A percentile compares a stretch with the other conserved stretches of the same genome.
phyloP scores from a whole-genome alignment of 305 asterid genomes.

The Solanum chacoense region DNA sequence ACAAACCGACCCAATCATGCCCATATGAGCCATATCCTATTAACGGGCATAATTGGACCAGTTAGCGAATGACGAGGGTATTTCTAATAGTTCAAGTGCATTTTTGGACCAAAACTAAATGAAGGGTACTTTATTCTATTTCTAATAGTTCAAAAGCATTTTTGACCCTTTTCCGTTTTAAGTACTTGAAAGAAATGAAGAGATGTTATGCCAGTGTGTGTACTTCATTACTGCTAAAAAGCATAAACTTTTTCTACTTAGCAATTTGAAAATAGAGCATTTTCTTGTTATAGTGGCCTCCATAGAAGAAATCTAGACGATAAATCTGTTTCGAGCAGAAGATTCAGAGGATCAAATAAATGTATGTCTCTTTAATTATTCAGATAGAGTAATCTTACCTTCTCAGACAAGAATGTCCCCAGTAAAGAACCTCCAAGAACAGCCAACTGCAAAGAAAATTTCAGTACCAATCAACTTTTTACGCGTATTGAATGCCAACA shows the following conservation, averaged over 20 bases:
- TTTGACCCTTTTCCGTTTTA: background rate
- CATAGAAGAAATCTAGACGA: background rate
- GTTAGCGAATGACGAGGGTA: background rate
- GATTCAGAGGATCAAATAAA: background rate
- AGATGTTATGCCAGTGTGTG: background rate
- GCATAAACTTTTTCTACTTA: background rate
- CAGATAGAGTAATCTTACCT: constrained; percentile 32
- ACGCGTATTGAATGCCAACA: background rate
- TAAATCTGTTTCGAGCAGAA: background rate
- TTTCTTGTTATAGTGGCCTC: background rate
- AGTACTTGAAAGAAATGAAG: background rate
- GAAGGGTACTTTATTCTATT: background rate
- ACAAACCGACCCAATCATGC: background rate
- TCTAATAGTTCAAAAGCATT: background rate
- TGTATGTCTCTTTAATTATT: background rate
- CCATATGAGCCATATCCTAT: background rate
- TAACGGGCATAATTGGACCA: background rate
- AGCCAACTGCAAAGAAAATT: constrained; percentile 56
- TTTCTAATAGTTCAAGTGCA: background rate
- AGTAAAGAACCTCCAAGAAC: constrained; percentile 93
- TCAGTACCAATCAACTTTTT: background rate
- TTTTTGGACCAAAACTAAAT: background rate
- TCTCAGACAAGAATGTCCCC: constrained; percentile 85
- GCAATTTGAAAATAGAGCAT: background rate
- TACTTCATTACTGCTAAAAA: background rate